Evolutionary conservation across 495 filamentous ascomycete genomes (phyloP).

Genomic region (Tuber microsphaerosporum): DNA sequence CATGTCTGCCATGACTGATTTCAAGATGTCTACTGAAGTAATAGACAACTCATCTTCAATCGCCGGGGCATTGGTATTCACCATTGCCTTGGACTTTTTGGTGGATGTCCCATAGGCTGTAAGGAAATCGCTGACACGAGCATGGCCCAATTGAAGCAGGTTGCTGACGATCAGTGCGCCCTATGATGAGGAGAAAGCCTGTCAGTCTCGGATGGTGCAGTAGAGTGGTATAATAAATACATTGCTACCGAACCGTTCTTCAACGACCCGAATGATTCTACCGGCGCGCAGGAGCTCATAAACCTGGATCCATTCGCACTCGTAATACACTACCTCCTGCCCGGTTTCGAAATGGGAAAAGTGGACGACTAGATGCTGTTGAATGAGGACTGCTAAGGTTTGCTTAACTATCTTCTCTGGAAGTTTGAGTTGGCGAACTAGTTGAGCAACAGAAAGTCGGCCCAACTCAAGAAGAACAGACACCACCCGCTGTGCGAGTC

Average conservation of each 20-base stretch:
- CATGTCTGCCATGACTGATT: constrained; percentile 40
- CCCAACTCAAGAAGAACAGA: constrained; percentile 68
- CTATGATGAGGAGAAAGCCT: constrained; percentile 30
- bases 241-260: constrained; percentile 58
- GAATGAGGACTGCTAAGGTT: constrained; percentile 74
- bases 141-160: constrained; percentile 70
- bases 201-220: neutral
- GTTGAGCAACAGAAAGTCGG: constrained; percentile 59
- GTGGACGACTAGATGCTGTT: constrained; percentile 78
- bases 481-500: constrained; percentile 52
- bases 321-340: constrained; percentile 58
- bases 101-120: constrained; percentile 35
- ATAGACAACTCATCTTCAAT: constrained; percentile 21
- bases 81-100: constrained; percentile 10
- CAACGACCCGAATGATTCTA: constrained; percentile 69
- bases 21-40: constrained; percentile 32
- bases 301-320: constrained; percentile 53
- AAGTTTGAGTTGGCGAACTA: constrained; percentile 62
- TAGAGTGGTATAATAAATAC: constrained; percentile 6
- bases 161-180: constrained; percentile 66
- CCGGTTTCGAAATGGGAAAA: constrained; percentile 57
- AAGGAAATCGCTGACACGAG: constrained; percentile 60
- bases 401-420: constrained; percentile 62
- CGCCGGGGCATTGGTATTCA: neutral
- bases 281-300: constrained; percentile 74